These are phyloP conservation scores for Trichoderma sp. DNA, from an alignment of 2,329 filamentous ascomycete genomes.

Conservation along the genomic window DNA sequence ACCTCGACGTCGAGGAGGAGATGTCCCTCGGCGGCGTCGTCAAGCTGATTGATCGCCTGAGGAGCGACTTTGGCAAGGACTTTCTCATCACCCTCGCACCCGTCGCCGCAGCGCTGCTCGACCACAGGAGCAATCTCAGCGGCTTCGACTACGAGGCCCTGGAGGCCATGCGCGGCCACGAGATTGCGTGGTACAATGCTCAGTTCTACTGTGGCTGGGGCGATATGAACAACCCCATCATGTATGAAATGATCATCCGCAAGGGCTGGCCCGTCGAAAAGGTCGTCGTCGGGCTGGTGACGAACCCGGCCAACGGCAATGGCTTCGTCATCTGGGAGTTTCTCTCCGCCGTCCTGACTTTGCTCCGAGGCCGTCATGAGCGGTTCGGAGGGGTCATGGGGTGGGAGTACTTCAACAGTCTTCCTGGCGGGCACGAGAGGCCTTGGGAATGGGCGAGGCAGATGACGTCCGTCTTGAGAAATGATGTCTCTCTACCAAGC, in stretches of 20 bases:
- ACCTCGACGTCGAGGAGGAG: slow-evolving; percentile 78
- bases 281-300: slow-evolving; percentile 80
- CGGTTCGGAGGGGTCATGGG: slow-evolving; percentile 87
- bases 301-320: slow-evolving; percentile 72
- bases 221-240: slow-evolving; percentile 48
- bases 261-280: slow-evolving; percentile 72
- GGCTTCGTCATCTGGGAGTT: slow-evolving; percentile 55
- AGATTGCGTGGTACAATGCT: slow-evolving; percentile 83
- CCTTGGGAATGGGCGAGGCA: slow-evolving; percentile 79
- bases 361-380: slow-evolving; percentile 56
- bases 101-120: slow-evolving; percentile 71
- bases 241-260: slow-evolving; percentile 56
- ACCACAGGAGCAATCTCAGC: slow-evolving; percentile 63
- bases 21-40: slow-evolving; percentile 69
- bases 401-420: slow-evolving; percentile 91
- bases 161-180: slow-evolving; percentile 64
- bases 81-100: slow-evolving; percentile 84
- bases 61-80: slow-evolving; percentile 65
- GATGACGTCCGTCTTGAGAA: slow-evolving; percentile 56
- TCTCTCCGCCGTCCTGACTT: slow-evolving; percentile 47
- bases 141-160: slow-evolving; percentile 81
- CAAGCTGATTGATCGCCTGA: slow-evolving; percentile 67
- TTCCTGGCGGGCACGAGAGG: slow-evolving; percentile 61
- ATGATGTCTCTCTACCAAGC: slow-evolving; percentile 33
- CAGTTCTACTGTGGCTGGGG: slow-evolving; percentile 96